Evolutionary conservation across 176 grass and related monocot genomes (phyloP).

Genomic region (Ananas comosus): DNA sequence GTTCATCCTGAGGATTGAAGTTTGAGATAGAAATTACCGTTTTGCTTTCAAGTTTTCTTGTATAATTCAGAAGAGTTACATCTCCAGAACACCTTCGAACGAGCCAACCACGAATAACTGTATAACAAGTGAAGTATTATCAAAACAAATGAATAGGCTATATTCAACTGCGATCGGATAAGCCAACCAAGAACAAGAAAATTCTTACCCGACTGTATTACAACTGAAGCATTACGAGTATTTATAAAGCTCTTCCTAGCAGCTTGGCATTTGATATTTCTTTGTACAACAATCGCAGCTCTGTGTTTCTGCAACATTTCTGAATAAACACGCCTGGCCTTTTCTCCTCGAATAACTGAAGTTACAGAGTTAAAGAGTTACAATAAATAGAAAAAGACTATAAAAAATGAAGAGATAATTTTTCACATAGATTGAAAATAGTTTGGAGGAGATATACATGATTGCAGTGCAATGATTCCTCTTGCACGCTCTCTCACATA

Average conservation of each 20-base stretch:
- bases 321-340: slow-evolving; percentile 50
- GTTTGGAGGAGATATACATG: slow-evolving; percentile 42
- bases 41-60: slow-evolving; percentile 49
- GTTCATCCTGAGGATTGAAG: not conserved
- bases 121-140: slow-evolving; percentile 9
- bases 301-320: slow-evolving; percentile 48
- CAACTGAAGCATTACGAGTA: slow-evolving; percentile 52
- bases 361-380: slow-evolving; percentile 11
- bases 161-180: not conserved
- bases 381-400: slow-evolving; percentile 7
- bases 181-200: slow-evolving; percentile 1
- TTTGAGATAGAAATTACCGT: slow-evolving; percentile 33
- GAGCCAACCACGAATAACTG: slow-evolving; percentile 70
- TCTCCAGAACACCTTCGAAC: slow-evolving; percentile 76
- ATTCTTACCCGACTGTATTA: slow-evolving; percentile 76
- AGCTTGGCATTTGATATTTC: slow-evolving; percentile 53
- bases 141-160: slow-evolving; percentile 3
- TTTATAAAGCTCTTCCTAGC: slow-evolving; percentile 61
- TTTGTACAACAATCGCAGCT: slow-evolving; percentile 57
- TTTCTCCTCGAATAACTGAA: slow-evolving; percentile 74
- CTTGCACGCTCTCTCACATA: slow-evolving; percentile 53
- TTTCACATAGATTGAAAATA: slow-evolving; percentile 3
- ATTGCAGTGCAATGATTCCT: slow-evolving; percentile 78
- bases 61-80: slow-evolving; percentile 52
- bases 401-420: not conserved